Conservation (phyloP, 202 grass and related monocot genomes). For the Panicum hallii region DNA sequence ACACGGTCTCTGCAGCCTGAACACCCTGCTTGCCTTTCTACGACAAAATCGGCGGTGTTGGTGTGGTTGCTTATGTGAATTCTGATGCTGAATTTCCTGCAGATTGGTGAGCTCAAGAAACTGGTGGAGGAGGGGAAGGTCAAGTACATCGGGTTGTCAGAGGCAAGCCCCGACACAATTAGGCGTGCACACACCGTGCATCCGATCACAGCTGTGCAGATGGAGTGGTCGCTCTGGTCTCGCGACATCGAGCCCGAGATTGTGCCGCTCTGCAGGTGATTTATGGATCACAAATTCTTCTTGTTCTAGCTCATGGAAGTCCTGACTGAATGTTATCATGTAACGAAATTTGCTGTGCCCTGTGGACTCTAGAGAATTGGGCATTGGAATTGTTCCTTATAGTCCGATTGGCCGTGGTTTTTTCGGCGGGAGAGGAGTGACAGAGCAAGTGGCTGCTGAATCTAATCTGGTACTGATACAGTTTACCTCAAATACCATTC, state of each 20-base stretch:
- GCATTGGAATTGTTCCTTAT: constrained; percentile 77
- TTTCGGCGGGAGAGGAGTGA: constrained; percentile 70
- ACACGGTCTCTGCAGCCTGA: constrained; percentile 54
- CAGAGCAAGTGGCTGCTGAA: constrained; percentile 44
- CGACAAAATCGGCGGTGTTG: not conserved
- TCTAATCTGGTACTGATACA: constrained; percentile 44
- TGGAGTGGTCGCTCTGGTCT: constrained; percentile 91
- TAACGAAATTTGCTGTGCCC: constrained; percentile 2
- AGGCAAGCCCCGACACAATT: constrained; percentile 77
- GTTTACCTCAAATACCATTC: not conserved
- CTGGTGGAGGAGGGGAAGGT: constrained; percentile 79
- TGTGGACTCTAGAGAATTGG: constrained; percentile 56
- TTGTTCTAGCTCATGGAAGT: not conserved
- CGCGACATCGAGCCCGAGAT: constrained; percentile 80
- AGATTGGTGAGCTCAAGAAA: constrained; percentile 89
- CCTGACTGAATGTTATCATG: not conserved
- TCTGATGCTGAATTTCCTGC: not conserved
- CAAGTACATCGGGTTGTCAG: constrained; percentile 74
- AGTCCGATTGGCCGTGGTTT: constrained; percentile 76
- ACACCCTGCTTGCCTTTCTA: not conserved
- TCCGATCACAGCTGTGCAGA: constrained; percentile 75
- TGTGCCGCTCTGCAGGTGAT: constrained; percentile 80
- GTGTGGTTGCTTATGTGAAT: not conserved
- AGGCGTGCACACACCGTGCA: constrained; percentile 71
- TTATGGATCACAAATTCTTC: not conserved